Evolutionary conservation across 2,329 filamentous ascomycete genomes (phyloP).

Genomic region (Epichloe hybrida): DNA sequence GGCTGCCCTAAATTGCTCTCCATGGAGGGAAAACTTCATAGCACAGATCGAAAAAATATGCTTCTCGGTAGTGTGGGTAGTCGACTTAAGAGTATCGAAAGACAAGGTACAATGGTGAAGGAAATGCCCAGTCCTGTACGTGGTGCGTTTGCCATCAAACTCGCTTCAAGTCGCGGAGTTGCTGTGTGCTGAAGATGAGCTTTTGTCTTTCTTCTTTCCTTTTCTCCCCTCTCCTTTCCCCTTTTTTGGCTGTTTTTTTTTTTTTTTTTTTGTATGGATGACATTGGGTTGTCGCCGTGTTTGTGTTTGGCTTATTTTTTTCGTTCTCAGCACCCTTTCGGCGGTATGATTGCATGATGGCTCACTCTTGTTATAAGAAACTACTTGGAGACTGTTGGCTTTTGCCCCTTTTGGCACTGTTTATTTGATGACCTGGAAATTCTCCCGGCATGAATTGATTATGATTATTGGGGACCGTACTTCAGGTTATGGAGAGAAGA

Average conservation of each 20-base stretch:
- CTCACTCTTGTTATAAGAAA: not conserved
- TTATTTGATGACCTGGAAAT: not conserved
- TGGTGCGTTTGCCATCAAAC: slow-evolving; percentile 5
- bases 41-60: slow-evolving; percentile 4
- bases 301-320: not conserved
- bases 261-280: no score
- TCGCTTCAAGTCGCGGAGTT: not conserved
- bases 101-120: slow-evolving; percentile 9
- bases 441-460: not conserved
- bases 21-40: slow-evolving; percentile 19
- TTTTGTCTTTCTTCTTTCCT: not conserved
- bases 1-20: slow-evolving; percentile 28
- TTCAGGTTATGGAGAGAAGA: not conserved
- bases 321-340: not conserved
- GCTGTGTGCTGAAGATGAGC: not conserved
- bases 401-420: not conserved
- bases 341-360: not conserved
- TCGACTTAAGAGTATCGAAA: slow-evolving; percentile 7
- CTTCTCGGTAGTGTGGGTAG: not conserved
- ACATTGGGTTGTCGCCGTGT: not conserved
- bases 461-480: not conserved
- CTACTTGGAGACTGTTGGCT: slow-evolving; percentile 1
- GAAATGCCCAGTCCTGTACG: slow-evolving; percentile 4
- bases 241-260: not conserved
- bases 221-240: not conserved